A percentile compares a stretch with the other conserved stretches of the same genome.
These are phyloP conservation scores for Neurospora africana DNA, from an alignment of 495 filamentous ascomycete species.

Conservation along the genomic window DNA sequence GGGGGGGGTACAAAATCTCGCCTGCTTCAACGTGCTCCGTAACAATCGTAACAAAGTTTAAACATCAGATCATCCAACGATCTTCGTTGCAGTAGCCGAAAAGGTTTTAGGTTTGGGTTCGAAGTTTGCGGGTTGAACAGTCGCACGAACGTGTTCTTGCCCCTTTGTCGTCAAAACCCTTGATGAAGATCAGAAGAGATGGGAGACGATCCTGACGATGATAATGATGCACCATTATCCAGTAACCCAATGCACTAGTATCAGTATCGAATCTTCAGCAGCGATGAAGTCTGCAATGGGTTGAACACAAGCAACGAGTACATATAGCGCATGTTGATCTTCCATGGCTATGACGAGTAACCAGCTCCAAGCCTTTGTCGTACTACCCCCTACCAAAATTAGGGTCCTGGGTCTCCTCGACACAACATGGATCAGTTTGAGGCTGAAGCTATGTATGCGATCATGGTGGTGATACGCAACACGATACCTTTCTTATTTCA, in stretches of 20 bases:
- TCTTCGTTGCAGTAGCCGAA: not conserved
- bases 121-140: not conserved
- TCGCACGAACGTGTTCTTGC: not conserved
- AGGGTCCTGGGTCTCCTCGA: not conserved
- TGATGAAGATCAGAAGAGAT: not conserved
- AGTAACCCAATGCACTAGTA: not conserved
- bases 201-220: not conserved
- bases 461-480: not conserved
- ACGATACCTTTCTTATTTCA: not conserved
- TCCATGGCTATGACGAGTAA: not conserved
- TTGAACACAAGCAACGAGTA: not conserved
- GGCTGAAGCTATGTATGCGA: not conserved
- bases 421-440: not conserved
- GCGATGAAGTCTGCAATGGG: not conserved
- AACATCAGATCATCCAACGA: not conserved
- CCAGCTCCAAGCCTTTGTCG: not conserved
- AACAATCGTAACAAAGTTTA: not conserved
- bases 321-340: not conserved
- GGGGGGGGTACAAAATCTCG: not conserved
- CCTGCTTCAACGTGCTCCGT: not conserved
- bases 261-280: not conserved
- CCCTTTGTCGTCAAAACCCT: not conserved
- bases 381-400: not conserved
- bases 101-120: not conserved
- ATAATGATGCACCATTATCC: not conserved